A percentile compares a stretch with the other conserved stretches of the same genome.
These are phyloP conservation scores for Phoma sp. DNA, from an alignment of 2,329 filamentous ascomycete species.

Conservation along the genomic window DNA sequence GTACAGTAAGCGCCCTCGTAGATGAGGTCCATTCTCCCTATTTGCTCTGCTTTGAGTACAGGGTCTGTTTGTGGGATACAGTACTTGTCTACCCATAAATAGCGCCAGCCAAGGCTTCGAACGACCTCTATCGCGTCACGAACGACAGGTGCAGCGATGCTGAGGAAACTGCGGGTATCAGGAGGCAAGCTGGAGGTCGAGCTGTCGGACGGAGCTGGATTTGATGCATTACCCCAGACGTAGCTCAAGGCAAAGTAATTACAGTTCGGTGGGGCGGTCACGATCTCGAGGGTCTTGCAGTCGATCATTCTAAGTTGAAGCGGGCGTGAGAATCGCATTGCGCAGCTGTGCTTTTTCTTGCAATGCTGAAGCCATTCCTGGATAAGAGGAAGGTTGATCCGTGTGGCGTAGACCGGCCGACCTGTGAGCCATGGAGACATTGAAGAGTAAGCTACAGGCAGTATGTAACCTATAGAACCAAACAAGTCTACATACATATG, in stretches of 20 bases:
- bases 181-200: neutral
- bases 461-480: neutral
- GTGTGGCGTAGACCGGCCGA: neutral
- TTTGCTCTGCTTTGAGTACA: conserved; percentile 10
- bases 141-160: neutral
- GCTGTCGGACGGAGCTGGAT: neutral
- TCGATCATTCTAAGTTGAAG: neutral
- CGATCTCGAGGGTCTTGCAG: conserved; percentile 3
- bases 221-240: neutral
- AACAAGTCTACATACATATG: neutral
- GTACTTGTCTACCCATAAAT: conserved; percentile 20
- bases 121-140: neutral
- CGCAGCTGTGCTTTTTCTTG: conserved; percentile 2
- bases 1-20: conserved; percentile 13
- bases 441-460: neutral
- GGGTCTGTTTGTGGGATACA: conserved; percentile 13
- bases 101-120: conserved; percentile 1
- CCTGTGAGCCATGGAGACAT: conserved; percentile 1
- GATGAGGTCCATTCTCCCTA: conserved; percentile 7
- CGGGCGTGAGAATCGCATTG: neutral
- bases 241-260: conserved; percentile 5
- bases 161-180: neutral
- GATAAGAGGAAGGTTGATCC: neutral
- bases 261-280: neutral
- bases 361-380: conserved; percentile 1